These are phyloP conservation scores for Fagus crenata DNA, from an alignment of 306 rosid species.

Conservation along the genomic window DNA sequence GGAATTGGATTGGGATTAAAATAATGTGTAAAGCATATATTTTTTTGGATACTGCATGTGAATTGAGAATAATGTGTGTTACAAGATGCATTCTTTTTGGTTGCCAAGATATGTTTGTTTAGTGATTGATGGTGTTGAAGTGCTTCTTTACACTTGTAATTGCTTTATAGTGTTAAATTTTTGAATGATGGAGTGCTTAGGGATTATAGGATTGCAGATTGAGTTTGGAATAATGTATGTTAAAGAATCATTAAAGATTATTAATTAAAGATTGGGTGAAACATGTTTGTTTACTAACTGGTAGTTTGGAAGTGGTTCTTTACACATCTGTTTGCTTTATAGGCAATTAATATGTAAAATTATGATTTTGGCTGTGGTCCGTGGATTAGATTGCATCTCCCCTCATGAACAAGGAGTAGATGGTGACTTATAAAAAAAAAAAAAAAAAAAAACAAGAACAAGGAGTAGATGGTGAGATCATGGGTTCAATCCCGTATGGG, in stretches of 20 bases:
- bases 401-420: neutral
- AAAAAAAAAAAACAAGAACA: neutral
- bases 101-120: neutral
- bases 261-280: neutral
- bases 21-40: neutral
- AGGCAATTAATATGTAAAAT: neutral
- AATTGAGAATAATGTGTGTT: neutral
- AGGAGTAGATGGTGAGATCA: neutral
- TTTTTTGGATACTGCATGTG: neutral
- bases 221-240: neutral
- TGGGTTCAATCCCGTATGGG: neutral
- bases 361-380: neutral
- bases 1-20: neutral
- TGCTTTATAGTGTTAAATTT: neutral
- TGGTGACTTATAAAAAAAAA: neutral
- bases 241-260: neutral
- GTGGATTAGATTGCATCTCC: neutral
- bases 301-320: neutral
- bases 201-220: neutral
- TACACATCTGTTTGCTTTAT: neutral
- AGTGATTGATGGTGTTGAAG: neutral
- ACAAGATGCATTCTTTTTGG: neutral
- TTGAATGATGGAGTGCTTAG: neutral
- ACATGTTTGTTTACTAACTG: neutral
- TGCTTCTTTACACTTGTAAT: neutral